Evolutionary conservation across 768 basidiomycete genomes (phyloP), one percentile per base, ranked within the genome.

Genomic region (Paxillus ammoniavirescens): DNA sequence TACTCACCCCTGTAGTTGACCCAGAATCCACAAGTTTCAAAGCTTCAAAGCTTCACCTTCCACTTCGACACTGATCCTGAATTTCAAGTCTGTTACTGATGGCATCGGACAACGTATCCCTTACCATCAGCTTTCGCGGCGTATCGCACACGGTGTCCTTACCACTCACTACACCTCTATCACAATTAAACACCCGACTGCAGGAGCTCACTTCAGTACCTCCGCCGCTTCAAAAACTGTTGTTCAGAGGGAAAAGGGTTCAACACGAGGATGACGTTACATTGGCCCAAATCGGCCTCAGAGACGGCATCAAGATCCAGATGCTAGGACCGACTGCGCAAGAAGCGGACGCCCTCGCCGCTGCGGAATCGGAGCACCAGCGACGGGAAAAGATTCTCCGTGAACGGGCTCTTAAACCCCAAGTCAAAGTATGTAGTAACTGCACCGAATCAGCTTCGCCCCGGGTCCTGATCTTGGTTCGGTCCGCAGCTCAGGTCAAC

Each of bases 161-260:
- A 0, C 70, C 72, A n/a, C 67, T 77, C 0, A 74, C 82, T 40
- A 73, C 72, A 45, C 78, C 86, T 3, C 61, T 91, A n/a, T 66
- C 72, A 2, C 64, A 61, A 9, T 72, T 92, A 2, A 77, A 83
- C 49, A 59, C 71, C 1, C 75, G 64, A 30, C 63, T 91, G 4
- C 81, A 86, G 63, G 77, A 83, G 57, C 75, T 89, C 28, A 91
- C 87, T 2, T 74, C 76, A 23, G 84, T 91, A 10, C 86, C 87
- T 0, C 76, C 82, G 4, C 65, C 75, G 3, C 70, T 84, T 38
- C 89, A 91, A 72, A 92, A 91, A 61, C 73, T 91, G 40, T 65
- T 91, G 8, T 86, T 79, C 72, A 88, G 83, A 64, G 87, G 89
- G 33, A 90, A 86, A 75, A 79, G 72, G 49, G 52, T 66, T 33